Percentiles rank a stretch among this genome's conserved stretches.
Evolutionary conservation across 148 eudicot species (phyloP).

Genomic region (Diospyros kaki): DNA sequence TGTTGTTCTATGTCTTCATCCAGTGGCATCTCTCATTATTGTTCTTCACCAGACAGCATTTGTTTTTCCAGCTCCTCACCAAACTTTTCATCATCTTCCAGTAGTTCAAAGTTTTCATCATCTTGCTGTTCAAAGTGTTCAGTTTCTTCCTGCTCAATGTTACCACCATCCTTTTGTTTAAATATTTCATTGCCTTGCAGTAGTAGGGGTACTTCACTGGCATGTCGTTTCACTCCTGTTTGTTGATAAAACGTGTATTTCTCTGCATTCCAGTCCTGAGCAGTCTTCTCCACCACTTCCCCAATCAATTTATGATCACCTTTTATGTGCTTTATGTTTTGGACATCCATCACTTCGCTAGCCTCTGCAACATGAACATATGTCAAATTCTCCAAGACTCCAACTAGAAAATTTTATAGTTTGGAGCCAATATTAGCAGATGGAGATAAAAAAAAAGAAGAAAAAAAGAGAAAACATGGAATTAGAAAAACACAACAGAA

Average conservation of each 20-base stretch:
- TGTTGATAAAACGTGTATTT: conserved; percentile 51
- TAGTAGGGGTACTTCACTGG: conserved; percentile 8
- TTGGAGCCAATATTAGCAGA: neutral
- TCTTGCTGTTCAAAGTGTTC: no score
- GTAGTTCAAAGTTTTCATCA: no score
- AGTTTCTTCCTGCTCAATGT: conserved; percentile 15
- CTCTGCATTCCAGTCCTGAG: conserved; percentile 52
- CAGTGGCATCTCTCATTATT: neutral
- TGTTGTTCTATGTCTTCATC: no score
- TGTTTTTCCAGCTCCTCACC: conserved; percentile 34
- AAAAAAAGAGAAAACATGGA: no score
- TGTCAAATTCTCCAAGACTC: no score
- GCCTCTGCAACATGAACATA: conserved; percentile 45
- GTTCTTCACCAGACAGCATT: conserved; percentile 15
- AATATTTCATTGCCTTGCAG: conserved; percentile 5
- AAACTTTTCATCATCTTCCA: conserved; percentile 23
- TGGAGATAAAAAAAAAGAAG: no score
- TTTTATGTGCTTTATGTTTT: conserved; percentile 65
- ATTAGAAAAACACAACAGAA: no score
- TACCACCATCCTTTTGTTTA: neutral
- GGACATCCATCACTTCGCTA: conserved; percentile 41
- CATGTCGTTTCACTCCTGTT: conserved; percentile 24
- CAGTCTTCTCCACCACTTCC: conserved; percentile 46
- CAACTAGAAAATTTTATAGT: no score
- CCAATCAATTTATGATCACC: conserved; percentile 43